Base-by-base conservation (phyloP, 225 moss, liverwort and hornwort species). In the Antitrichia curtipendula region DNA sequence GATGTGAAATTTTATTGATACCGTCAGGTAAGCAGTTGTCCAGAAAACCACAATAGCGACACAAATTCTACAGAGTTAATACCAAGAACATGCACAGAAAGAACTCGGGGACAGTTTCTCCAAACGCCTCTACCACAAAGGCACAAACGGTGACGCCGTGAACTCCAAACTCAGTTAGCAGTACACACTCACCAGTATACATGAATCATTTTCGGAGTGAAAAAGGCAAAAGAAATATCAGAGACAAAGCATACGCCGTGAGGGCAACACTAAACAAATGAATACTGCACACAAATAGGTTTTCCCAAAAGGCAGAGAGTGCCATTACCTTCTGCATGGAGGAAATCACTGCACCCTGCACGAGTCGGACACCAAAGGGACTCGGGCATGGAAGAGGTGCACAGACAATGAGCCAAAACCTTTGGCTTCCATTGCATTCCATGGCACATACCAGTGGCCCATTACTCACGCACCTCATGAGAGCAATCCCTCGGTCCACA, bases 391-490 rank as follows among this genome's bases (percentile, higher is more conserved):
- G 91, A 91, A 96, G 96, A 36, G 90, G 90, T 91, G 86, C 88
- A 70, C 65, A 19, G 28, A 65, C 88, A 86, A 86, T 59, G 78
- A 91, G 88, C 83, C 86, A 68, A 5, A 31, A 38, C 40, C 58
- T 60, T 21, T 72, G 64, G 75, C 84, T 87, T 90, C 84, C 84
- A 87, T 89, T 93, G 94, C 91, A 66, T 53, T 63, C 61, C 19
- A 77, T 82, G 84, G 91, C 92, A 93, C 94, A 66, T 93, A n/a
- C 90, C 93, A 96, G 91, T 71, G 88, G 93, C 93, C 90, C 83
- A 68, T 15, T 83, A 45, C 88, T 90, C 85, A 38, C 21, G 72
- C 38, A 65, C 8, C 9, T 70, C 12, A 11, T 8, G 29, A 29
- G 71, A 81, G 32, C 23, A 29, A 83, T 87, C 86, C 88, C 86